A percentile compares a stretch with the other conserved stretches of the same genome.
These are phyloP conservation scores for Chaetomiaceae sp. DNA, from an alignment of 2,329 filamentous ascomycete genomes.

Conservation along the genomic window DNA sequence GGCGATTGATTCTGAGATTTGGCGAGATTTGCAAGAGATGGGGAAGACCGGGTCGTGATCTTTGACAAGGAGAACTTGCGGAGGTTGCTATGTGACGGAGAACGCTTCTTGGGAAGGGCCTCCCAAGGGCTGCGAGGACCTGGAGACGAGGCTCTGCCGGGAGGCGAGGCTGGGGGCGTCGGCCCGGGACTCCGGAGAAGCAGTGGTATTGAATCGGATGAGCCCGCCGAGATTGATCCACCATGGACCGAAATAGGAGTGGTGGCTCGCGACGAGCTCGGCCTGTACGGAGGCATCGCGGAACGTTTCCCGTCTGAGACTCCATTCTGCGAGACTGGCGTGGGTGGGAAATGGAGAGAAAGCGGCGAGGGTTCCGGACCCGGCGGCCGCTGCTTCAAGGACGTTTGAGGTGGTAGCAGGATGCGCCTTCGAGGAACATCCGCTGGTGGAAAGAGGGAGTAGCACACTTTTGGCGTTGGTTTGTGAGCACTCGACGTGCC, in stretches of 20 bases:
- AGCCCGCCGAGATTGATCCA: constrained; percentile 4
- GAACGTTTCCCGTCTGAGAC: neutral
- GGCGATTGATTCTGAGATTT: constrained; percentile 18
- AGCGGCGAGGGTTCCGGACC: constrained; percentile 3
- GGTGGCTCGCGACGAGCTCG: neutral
- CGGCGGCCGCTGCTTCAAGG: neutral
- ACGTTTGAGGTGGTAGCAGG: neutral
- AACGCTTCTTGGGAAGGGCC: neutral
- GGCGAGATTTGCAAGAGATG: constrained; percentile 16
- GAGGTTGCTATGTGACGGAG: constrained; percentile 13
- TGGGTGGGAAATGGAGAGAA: neutral
- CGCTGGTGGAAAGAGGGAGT: constrained; percentile 21
- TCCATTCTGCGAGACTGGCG: neutral
- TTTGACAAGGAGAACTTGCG: constrained; percentile 14
- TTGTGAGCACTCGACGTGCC: constrained; percentile 7
- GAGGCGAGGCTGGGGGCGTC: constrained; percentile 11
- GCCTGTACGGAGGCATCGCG: neutral
- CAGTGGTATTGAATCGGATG: constrained; percentile 9
- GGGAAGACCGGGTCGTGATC: constrained; percentile 19
- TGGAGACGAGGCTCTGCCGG: neutral
- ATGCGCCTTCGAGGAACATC: neutral
- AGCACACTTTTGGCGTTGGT: constrained; percentile 11
- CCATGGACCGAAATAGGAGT: neutral
- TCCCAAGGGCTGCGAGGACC: neutral
- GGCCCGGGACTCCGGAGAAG: constrained; percentile 2